These are phyloP conservation scores for Dictyostelium gargantuum DNA, from an alignment of 208 protist species.

Conservation along the genomic window DNA sequence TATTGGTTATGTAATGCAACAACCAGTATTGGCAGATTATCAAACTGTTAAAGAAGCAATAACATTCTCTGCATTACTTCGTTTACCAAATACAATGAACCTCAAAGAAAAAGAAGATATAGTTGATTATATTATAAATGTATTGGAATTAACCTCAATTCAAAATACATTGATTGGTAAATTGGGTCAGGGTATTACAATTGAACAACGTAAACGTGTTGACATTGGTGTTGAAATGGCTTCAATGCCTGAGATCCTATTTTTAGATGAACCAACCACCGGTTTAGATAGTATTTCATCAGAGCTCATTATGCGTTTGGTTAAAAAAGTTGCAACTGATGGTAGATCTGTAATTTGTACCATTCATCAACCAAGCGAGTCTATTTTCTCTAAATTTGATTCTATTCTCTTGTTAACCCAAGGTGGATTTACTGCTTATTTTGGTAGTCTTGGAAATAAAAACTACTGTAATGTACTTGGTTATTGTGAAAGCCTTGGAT, in stretches of 20 bases:
- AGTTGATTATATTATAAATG: slow-evolving; percentile 67
- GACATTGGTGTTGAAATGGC: slow-evolving; percentile 76
- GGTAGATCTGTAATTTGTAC: slow-evolving; percentile 63
- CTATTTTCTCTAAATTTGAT: slow-evolving; percentile 72
- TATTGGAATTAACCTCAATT: slow-evolving; percentile 62
- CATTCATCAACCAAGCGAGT: slow-evolving; percentile 66
- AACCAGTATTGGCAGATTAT: slow-evolving; percentile 27
- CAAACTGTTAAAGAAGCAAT: slow-evolving; percentile 79
- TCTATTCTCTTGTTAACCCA: slow-evolving; percentile 59
- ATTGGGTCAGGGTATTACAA: slow-evolving; percentile 75
- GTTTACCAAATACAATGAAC: background rate
- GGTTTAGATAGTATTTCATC: slow-evolving; percentile 83
- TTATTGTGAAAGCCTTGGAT: slow-evolving; percentile 40
- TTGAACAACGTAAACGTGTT: slow-evolving; percentile 77
- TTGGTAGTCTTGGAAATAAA: background rate
- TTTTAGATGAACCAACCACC: slow-evolving; percentile 86
- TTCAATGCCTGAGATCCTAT: slow-evolving; percentile 68
- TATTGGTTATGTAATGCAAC: slow-evolving; percentile 75
- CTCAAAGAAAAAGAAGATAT: background rate
- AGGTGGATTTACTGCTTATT: slow-evolving; percentile 51
- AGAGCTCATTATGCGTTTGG: slow-evolving; percentile 8
- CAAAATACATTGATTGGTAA: slow-evolving; percentile 62
- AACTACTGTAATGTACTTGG: background rate
- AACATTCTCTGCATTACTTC: slow-evolving; percentile 64
- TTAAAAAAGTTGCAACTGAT: slow-evolving; percentile 19